phyloP scores from a whole-genome alignment of 306 rosid genomes.

The Trifolium repens region DNA sequence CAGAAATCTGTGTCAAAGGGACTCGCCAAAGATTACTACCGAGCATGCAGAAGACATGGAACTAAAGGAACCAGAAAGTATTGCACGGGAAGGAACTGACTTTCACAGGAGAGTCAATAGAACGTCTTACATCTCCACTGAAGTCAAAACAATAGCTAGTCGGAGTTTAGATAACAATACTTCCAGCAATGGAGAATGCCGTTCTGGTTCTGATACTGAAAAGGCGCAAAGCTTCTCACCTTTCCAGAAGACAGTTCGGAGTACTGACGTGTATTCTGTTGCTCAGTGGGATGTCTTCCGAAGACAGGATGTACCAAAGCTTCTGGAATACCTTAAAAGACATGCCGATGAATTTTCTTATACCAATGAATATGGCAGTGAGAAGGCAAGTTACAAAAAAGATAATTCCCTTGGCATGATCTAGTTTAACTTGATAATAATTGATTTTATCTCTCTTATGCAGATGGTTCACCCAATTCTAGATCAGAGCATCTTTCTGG shows the following conservation, averaged over 20 bases:
- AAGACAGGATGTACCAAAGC: conserved; percentile 89
- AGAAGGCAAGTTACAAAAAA: conserved; percentile 60
- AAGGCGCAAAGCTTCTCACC: conserved; percentile 36
- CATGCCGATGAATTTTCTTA: conserved; percentile 60
- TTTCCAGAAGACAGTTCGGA: conserved; percentile 34
- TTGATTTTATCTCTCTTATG: conserved; percentile 45
- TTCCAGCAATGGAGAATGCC: conserved; percentile 49
- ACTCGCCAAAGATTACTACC: conserved; percentile 48
- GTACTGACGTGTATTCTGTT: conserved; percentile 46
- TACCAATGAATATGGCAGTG: conserved; percentile 45
- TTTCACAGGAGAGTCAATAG: conserved; percentile 66
- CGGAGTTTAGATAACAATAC: conserved; percentile 46
- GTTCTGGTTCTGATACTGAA: conserved; percentile 46
- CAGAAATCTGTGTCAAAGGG: conserved; percentile 56
- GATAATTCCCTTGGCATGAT: conserved; percentile 30
- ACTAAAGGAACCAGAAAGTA: conserved; percentile 41
- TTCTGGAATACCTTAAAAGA: conserved; percentile 75
- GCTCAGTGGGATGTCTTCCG: conserved; percentile 95
- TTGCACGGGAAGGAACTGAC: conserved; percentile 56
- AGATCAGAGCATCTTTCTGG: conserved; percentile 82
- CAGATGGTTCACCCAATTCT: conserved; percentile 91
- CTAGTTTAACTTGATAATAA: conserved; percentile 25
- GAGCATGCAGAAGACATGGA: conserved; percentile 51
- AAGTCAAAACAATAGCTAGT: conserved; percentile 40
- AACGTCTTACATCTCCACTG: conserved; percentile 58